Conservation (phyloP, 345 rosid species). For the Linum trigynum region DNA sequence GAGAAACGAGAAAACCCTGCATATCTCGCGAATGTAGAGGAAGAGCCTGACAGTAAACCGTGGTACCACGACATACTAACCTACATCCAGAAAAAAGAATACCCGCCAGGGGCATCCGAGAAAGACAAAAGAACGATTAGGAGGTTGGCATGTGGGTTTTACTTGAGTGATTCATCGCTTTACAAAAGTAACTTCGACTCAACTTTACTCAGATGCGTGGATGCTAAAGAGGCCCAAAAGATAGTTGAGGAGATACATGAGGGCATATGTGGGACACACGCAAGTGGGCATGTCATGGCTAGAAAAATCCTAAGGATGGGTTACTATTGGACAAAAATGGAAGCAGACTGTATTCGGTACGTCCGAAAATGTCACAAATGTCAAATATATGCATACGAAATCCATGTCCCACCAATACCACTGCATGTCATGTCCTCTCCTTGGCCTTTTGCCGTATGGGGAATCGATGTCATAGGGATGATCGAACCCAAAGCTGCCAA, state of each 20-base stretch:
- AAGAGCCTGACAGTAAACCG: not conserved
- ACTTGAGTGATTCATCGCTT: not conserved
- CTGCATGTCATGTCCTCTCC: not conserved
- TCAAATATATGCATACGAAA: not conserved
- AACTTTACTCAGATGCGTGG: not conserved
- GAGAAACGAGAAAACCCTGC: not conserved
- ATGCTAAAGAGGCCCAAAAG: not conserved
- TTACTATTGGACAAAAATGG: constrained; percentile 3
- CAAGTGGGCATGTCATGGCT: not conserved
- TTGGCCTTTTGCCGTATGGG: not conserved
- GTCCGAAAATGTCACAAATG: not conserved
- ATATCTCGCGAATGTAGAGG: not conserved
- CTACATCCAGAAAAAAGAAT: no score
- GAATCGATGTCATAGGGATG: no score
- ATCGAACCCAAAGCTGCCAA: no score
- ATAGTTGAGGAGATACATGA: not conserved
- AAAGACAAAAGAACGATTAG: no score
- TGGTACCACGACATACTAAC: no score
- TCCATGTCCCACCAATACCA: not conserved
- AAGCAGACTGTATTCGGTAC: not conserved
- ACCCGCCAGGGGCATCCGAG: no score
- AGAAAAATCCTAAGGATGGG: not conserved
- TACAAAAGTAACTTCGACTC: not conserved
- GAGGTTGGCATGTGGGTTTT: no score
- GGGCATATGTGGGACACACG: not conserved